Evolutionary conservation across 169 alveolate genomes (phyloP).

Genomic region (Eimeria nieschulzi): DNA sequence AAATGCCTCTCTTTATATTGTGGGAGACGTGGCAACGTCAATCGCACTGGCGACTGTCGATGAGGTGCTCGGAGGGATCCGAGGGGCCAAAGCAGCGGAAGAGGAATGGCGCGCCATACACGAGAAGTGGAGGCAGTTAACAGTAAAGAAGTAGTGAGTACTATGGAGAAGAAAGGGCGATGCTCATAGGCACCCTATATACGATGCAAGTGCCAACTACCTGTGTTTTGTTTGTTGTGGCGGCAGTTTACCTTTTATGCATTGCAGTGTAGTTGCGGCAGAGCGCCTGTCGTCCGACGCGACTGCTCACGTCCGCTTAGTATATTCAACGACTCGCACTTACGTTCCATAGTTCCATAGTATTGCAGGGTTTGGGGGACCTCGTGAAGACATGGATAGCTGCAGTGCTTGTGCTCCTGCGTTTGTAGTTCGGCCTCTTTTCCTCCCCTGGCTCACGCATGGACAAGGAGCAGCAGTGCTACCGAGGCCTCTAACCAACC

Average conservation of each 20-base stretch:
- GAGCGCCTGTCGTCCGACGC: too few species aligned
- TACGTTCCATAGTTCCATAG: too few species aligned
- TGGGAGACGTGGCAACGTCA: conserved; percentile 78
- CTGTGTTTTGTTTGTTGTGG: too few species aligned
- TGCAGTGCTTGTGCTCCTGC: background rate
- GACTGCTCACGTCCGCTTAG: too few species aligned
- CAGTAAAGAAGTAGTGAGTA: conserved; percentile 35
- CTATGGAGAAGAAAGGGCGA: too few species aligned
- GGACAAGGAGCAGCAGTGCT: conserved; percentile 13
- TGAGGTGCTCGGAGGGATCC: conserved; percentile 52
- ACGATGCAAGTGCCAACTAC: too few species aligned
- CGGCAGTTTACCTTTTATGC: too few species aligned
- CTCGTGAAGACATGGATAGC: too few species aligned
- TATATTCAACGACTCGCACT: too few species aligned
- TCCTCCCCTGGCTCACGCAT: conserved; percentile 48
- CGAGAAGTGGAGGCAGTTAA: conserved; percentile 21
- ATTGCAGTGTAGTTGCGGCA: too few species aligned
- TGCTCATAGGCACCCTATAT: too few species aligned
- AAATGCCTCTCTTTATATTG: conserved; percentile 78
- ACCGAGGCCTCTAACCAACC: background rate
- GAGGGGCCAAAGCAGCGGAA: conserved; percentile 42
- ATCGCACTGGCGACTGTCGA: conserved; percentile 36
- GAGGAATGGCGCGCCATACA: conserved; percentile 37
- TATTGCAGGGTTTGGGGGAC: too few species aligned
- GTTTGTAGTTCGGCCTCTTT: conserved; percentile 34